Conservation (phyloP, 306 rosid genomes). For the Canavalia gladiata region DNA sequence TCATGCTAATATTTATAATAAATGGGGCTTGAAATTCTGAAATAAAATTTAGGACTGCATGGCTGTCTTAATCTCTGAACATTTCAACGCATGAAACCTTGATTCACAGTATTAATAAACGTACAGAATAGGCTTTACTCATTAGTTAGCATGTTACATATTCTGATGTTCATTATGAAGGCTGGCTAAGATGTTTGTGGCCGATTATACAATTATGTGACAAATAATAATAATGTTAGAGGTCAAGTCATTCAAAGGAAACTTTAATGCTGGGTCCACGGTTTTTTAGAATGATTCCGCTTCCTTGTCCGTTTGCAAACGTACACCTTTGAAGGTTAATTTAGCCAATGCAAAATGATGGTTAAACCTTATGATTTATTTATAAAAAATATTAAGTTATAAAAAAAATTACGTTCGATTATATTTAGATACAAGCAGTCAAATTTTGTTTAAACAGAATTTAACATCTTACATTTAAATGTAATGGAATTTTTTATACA, state of each 20-base stretch:
- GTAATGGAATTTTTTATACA: too few relatives aligned
- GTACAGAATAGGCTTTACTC: neutral
- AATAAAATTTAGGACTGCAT: neutral
- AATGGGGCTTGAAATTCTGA: neutral
- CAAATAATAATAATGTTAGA: constrained; percentile 17
- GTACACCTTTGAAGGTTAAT: neutral
- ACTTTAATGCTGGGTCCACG: constrained; percentile 42
- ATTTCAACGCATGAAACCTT: constrained; percentile 7
- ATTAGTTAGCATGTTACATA: constrained; percentile 25
- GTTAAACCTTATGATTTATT: neutral
- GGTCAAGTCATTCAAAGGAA: constrained; percentile 37
- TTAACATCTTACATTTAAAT: too few relatives aligned
- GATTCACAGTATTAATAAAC: neutral
- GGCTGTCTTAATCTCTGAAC: constrained; percentile 19
- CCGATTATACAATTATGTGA: constrained; percentile 3
- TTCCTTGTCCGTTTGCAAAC: constrained; percentile 8
- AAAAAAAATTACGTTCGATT: too few relatives aligned
- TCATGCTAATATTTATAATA: too few relatives aligned
- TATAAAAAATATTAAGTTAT: too few relatives aligned
- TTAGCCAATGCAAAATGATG: neutral
- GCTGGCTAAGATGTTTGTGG: constrained; percentile 20
- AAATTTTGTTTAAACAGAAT: too few relatives aligned
- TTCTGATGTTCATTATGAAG: constrained; percentile 6
- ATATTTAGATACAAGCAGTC: too few relatives aligned
- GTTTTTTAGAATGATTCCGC: constrained; percentile 34